phyloP scores from a whole-genome alignment of 2,329 filamentous ascomycete species.

The Neopestalotiopsis rosae region DNA sequence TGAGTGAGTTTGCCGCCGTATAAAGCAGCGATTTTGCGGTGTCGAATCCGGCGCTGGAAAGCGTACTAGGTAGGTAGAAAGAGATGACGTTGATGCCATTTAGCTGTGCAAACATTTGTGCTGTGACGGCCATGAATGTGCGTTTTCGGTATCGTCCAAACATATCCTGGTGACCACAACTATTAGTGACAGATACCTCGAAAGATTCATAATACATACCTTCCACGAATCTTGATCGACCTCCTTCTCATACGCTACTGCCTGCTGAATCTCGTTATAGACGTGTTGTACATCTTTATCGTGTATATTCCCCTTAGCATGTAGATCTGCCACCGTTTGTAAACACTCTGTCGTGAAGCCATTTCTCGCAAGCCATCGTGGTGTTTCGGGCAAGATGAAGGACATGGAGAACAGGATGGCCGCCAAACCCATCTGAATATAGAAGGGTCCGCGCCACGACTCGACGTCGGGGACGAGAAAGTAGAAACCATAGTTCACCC shows the following conservation, averaged over 20 bases:
- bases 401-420: neutral
- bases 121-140: neutral
- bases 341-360: slow-evolving; percentile 1
- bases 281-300: neutral
- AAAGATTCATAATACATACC: neutral
- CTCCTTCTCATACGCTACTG: neutral
- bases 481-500: slow-evolving; percentile 12
- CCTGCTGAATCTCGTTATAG: neutral
- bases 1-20: neutral
- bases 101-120: slow-evolving; percentile 1
- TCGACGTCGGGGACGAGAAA: neutral
- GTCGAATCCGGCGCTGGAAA: neutral
- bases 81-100: slow-evolving; percentile 11
- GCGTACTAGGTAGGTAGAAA: slow-evolving; percentile 3
- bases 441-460: slow-evolving; percentile 2
- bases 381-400: slow-evolving; percentile 10
- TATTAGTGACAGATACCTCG: too few relatives aligned
- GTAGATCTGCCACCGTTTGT: slow-evolving; percentile 1
- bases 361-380: neutral
- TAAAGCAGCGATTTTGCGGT: neutral
- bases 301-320: neutral
- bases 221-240: neutral
- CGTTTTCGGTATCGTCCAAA: neutral
- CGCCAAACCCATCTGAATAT: neutral
- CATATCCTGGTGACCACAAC: neutral